phyloP scores from a whole-genome alignment of 495 filamentous ascomycete species.

The Sphaerosporella brunnea region DNA sequence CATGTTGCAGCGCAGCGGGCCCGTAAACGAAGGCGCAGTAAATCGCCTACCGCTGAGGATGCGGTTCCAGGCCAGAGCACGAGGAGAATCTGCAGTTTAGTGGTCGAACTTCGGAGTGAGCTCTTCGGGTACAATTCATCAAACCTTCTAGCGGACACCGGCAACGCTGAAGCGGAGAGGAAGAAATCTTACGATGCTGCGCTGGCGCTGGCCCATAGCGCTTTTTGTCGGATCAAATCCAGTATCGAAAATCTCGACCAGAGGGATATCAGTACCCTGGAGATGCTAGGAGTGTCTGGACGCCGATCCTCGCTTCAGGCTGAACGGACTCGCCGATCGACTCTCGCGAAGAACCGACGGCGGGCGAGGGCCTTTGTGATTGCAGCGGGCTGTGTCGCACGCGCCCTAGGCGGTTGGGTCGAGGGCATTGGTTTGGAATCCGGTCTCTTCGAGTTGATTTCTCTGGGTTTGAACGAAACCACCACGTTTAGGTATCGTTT shows the following conservation, averaged over 20 bases:
- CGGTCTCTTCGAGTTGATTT: conserved; percentile 3
- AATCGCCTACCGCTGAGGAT: neutral
- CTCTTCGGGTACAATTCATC: conserved; percentile 33
- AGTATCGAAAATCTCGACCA: conserved; percentile 10
- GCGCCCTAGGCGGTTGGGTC: conserved; percentile 34
- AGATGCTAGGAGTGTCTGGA: conserved; percentile 26
- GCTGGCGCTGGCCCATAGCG: conserved; percentile 6
- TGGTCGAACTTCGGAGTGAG: conserved; percentile 40
- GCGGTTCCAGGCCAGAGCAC: conserved; percentile 9
- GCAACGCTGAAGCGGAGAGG: conserved; percentile 8
- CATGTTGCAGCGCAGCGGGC: neutral
- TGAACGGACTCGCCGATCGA: conserved; percentile 16
- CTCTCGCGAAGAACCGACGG: conserved; percentile 40
- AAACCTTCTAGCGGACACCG: neutral
- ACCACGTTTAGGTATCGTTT: conserved; percentile 11
- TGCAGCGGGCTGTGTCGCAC: conserved; percentile 44
- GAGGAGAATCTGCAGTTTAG: conserved; percentile 13
- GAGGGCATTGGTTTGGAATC: conserved; percentile 8
- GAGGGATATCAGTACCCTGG: conserved; percentile 11
- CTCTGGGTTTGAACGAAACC: conserved; percentile 3
- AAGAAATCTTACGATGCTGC: conserved; percentile 16
- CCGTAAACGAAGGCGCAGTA: neutral
- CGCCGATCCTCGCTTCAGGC: neutral
- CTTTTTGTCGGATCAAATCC: conserved; percentile 13
- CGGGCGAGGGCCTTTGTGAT: conserved; percentile 48